Conservation (phyloP, 2,329 filamentous ascomycete genomes). For the Talaromyces funiculosus region DNA sequence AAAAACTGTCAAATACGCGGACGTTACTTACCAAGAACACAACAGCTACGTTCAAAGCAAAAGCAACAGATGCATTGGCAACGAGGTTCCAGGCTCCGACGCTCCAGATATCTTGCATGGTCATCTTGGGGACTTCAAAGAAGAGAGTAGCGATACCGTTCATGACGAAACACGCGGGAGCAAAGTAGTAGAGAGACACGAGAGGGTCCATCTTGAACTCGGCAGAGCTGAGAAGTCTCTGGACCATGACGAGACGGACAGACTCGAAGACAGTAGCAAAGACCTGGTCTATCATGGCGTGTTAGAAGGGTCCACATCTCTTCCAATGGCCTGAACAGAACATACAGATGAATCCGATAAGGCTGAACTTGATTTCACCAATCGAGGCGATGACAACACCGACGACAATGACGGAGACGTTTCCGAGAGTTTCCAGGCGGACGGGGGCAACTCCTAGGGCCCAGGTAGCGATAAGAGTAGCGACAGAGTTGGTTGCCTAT, state of each 20-base stretch:
- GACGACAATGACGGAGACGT: slow-evolving; percentile 89
- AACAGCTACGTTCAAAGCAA: slow-evolving; percentile 74
- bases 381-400: slow-evolving; percentile 92
- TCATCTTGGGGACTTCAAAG: slow-evolving; percentile 61
- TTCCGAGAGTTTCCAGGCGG: slow-evolving; percentile 79
- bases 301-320: background rate
- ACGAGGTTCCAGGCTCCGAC: slow-evolving; percentile 62
- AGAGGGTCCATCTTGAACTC: slow-evolving; percentile 86
- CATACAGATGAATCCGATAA: slow-evolving; percentile 54
- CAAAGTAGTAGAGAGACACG: slow-evolving; percentile 84
- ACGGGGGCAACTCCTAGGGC: slow-evolving; percentile 74
- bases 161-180: slow-evolving; percentile 75
- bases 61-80: slow-evolving; percentile 68
- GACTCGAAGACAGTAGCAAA: slow-evolving; percentile 76
- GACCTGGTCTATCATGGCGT: slow-evolving; percentile 48
- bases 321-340: no score
- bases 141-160: slow-evolving; percentile 66
- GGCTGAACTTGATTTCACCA: slow-evolving; percentile 85
- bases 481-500: slow-evolving; percentile 87
- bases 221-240: slow-evolving; percentile 68
- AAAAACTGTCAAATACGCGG: background rate
- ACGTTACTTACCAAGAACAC: slow-evolving; percentile 67
- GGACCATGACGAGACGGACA: slow-evolving; percentile 75
- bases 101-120: slow-evolving; percentile 58
- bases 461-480: slow-evolving; percentile 86